phyloP scores from a whole-genome alignment of 495 filamentous ascomycete species.

The Sordaria brevicollis region DNA sequence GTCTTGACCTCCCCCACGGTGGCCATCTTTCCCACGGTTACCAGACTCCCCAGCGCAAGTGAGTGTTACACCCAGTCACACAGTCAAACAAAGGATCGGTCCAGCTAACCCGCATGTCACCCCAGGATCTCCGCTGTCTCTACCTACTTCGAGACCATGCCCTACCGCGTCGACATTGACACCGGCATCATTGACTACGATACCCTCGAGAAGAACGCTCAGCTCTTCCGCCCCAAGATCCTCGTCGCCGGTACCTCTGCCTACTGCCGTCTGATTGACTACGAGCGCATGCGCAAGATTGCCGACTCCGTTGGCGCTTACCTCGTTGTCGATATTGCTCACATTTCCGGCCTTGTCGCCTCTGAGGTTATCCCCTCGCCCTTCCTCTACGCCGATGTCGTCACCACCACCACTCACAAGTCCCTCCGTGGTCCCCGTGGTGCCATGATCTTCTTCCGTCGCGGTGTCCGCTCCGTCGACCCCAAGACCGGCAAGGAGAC shows the following conservation, averaged over 20 bases:
- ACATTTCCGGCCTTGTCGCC: constrained; percentile 94
- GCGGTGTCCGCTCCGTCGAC: constrained; percentile 81
- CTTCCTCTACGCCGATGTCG: constrained; percentile 89
- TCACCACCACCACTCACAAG: constrained; percentile 99
- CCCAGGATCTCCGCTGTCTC: constrained; percentile 80
- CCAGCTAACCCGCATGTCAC: constrained; percentile 7
- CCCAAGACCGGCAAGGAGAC: constrained; percentile 84
- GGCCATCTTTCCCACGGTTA: constrained; percentile 98
- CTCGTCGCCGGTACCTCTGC: constrained; percentile 96
- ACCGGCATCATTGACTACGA: constrained; percentile 98
- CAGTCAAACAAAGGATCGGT: not conserved
- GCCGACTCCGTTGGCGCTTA: constrained; percentile 90
- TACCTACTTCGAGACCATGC: constrained; percentile 92
- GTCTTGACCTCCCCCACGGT: constrained; percentile 93
- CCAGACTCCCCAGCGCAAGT: constrained; percentile 88
- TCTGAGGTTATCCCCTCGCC: constrained; percentile 90
- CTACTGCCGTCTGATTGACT: constrained; percentile 98
- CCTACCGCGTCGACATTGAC: constrained; percentile 80
- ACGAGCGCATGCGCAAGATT: constrained; percentile 92
- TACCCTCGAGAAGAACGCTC: constrained; percentile 78
- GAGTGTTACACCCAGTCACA: constrained; percentile 19
- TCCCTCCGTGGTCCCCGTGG: constrained; percentile 95
- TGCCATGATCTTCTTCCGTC: constrained; percentile 99
- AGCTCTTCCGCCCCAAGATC: constrained; percentile 91
- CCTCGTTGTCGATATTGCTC: constrained; percentile 95